Evolutionary conservation across 2,329 filamentous ascomycete genomes (phyloP), one percentile per base, ranked within the genome.

Genomic region (Arthroderma sp.): DNA sequence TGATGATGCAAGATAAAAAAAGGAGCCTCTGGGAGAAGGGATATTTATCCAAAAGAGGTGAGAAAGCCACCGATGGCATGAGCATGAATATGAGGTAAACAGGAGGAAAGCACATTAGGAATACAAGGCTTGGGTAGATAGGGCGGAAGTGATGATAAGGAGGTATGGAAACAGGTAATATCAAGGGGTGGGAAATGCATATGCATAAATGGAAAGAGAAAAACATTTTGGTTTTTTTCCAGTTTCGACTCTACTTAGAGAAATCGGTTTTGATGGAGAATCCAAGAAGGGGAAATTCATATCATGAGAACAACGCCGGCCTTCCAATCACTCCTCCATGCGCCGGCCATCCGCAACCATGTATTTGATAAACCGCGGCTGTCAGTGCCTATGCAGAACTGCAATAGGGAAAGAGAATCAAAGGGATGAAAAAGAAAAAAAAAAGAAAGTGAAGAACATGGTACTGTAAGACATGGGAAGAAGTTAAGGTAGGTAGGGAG

Each of bases 281-380:
- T 9, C 47, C 47, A 35, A 54, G 21, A 47, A 47, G 19, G 13
- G 33, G 6, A 21, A 17, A 54, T 38, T 38, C n/a, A 54, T 38
- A 54, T 37, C 33, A 31, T 23, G 31, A 38, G 21, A 21, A 54
- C 33, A 54, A 54, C 25, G 37, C 51, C 51, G 19, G 31, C 23
- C 17, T 31, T 23, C 51, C 51, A 19, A 54, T 23, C 51, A 37
- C 37, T 35, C 51, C 37, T 25, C 31, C 39, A n/a, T 54, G 51
- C 51, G 37, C 51, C 51, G n/a, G 33, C 51, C 31, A 39, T 39
- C 51, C 51, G n/a, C 47, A 51, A 17, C 47, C 47, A 11, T 39
- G 23, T 54, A 54, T 54, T 28, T 35, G 31, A 38, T 23, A 25
- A 37, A 21, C 51, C 31, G 37, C 11, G n/a, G n/a, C 15, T 54